These are phyloP conservation scores for Aspergillus hancockii DNA, from an alignment of 495 filamentous ascomycete genomes.

Conservation along the genomic window DNA sequence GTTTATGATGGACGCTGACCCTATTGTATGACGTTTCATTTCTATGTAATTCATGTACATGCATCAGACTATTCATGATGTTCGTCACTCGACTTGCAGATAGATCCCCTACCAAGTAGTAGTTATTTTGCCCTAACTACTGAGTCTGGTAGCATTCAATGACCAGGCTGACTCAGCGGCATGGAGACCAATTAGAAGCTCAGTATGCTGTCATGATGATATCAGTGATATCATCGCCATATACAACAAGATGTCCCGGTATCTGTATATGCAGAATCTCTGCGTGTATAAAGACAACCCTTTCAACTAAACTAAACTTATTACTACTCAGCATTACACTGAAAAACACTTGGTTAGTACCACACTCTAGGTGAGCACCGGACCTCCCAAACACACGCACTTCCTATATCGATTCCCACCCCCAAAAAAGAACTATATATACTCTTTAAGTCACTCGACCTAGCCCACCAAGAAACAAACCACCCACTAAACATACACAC, in stretches of 20 bases:
- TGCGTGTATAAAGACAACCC: neutral
- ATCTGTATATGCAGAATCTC: neutral
- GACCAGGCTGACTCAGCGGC: neutral
- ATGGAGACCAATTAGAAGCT: constrained; percentile 2
- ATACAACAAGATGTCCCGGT: neutral
- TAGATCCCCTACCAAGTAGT: too few relatives aligned
- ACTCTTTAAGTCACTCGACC: too few relatives aligned
- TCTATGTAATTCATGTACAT: neutral
- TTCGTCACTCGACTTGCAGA: too few relatives aligned
- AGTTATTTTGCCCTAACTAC: neutral
- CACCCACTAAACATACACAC: too few relatives aligned
- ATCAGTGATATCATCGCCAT: constrained; percentile 5
- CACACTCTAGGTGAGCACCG: neutral
- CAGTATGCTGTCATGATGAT: constrained; percentile 12
- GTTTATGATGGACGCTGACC: neutral
- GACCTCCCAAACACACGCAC: neutral
- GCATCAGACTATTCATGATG: too few relatives aligned
- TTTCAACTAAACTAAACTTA: constrained; percentile 8
- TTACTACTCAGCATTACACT: neutral
- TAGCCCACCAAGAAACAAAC: too few relatives aligned
- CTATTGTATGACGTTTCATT: neutral
- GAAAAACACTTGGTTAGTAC: neutral
- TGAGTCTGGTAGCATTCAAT: neutral
- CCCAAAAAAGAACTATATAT: neutral
- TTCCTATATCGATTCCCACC: neutral